phyloP scores from a whole-genome alignment of 2,329 filamentous ascomycete genomes.

The Ophiostoma perfectum region DNA sequence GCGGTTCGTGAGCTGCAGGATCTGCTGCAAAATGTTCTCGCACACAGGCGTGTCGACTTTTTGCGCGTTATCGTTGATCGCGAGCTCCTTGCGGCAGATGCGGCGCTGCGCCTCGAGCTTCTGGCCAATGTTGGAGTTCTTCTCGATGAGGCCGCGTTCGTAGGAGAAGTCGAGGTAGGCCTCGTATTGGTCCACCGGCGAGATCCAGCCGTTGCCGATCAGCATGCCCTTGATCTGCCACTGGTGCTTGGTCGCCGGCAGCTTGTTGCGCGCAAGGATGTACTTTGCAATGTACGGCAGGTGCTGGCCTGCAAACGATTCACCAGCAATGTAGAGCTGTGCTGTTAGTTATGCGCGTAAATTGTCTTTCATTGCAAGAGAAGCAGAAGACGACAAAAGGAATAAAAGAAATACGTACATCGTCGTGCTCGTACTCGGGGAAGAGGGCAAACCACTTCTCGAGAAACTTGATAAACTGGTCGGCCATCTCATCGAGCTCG shows the following conservation, averaged over 20 bases:
- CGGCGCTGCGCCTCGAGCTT: constrained; percentile 64
- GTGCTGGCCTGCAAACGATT: constrained; percentile 94
- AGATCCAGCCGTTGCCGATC: constrained; percentile 98
- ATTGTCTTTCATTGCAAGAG: too few relatives aligned
- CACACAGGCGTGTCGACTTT: constrained; percentile 66
- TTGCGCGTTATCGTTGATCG: constrained; percentile 39
- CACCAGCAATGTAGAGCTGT: constrained; percentile 77
- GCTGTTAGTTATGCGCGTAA: too few relatives aligned
- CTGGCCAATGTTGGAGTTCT: constrained; percentile 58
- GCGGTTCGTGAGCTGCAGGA: constrained; percentile 59
- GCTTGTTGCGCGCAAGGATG: constrained; percentile 81
- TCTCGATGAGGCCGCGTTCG: constrained; percentile 64
- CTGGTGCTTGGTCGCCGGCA: constrained; percentile 40
- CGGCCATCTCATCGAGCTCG: constrained; percentile 82
- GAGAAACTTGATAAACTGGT: constrained; percentile 80
- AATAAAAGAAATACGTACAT: constrained; percentile 37
- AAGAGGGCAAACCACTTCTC: constrained; percentile 90
- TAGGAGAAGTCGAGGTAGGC: constrained; percentile 80
- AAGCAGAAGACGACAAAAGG: too few relatives aligned
- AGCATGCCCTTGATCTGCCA: constrained; percentile 84
- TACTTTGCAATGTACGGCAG: constrained; percentile 95
- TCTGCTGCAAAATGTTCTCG: constrained; percentile 67
- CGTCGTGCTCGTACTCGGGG: constrained; percentile 84
- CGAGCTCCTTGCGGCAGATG: constrained; percentile 60
- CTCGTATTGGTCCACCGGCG: constrained; percentile 82